phyloP scores from a whole-genome alignment of 805 yeast species.

The Sugiyamaella mastotermitis region DNA sequence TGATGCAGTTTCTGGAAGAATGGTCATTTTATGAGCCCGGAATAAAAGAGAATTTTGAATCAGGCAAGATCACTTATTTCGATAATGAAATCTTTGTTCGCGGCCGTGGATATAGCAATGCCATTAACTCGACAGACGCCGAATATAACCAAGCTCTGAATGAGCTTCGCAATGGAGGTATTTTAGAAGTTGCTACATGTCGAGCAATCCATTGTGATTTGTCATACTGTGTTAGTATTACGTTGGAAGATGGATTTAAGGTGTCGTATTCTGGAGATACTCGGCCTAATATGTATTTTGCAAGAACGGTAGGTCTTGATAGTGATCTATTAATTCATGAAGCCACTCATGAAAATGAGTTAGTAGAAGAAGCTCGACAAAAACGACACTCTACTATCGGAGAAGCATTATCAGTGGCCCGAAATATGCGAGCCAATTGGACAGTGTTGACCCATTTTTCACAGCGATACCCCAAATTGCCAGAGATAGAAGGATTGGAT shows the following conservation, averaged over 20 bases:
- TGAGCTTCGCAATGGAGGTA: background rate
- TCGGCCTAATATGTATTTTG: slow-evolving; percentile 67
- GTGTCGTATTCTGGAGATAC: slow-evolving; percentile 94
- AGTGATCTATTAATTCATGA: slow-evolving; percentile 85
- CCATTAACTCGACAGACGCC: slow-evolving; percentile 2
- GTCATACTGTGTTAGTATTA: slow-evolving; percentile 65
- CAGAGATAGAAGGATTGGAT: slow-evolving; percentile 21
- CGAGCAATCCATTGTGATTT: slow-evolving; percentile 80
- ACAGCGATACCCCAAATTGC: slow-evolving; percentile 71
- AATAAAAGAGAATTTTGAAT: slow-evolving; percentile 26
- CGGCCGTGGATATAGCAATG: slow-evolving; percentile 28
- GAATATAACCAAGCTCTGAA: background rate
- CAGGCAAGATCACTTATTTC: slow-evolving; percentile 40
- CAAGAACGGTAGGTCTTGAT: slow-evolving; percentile 51
- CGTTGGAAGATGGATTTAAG: slow-evolving; percentile 48
- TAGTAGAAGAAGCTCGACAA: slow-evolving; percentile 67
- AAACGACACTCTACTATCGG: slow-evolving; percentile 85
- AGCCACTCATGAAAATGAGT: slow-evolving; percentile 80
- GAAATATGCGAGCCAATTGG: slow-evolving; percentile 64
- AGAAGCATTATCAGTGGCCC: slow-evolving; percentile 72
- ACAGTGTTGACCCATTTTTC: slow-evolving; percentile 86
- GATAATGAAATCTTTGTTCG: slow-evolving; percentile 55
- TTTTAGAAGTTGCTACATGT: slow-evolving; percentile 43
- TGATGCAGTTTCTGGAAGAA: slow-evolving; percentile 58
- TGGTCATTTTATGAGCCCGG: slow-evolving; percentile 50